A percentile compares a stretch with the other conserved stretches of the same genome.
Evolutionary conservation across 306 rosid species (phyloP).

Genomic region (Crataegus laevigata): DNA sequence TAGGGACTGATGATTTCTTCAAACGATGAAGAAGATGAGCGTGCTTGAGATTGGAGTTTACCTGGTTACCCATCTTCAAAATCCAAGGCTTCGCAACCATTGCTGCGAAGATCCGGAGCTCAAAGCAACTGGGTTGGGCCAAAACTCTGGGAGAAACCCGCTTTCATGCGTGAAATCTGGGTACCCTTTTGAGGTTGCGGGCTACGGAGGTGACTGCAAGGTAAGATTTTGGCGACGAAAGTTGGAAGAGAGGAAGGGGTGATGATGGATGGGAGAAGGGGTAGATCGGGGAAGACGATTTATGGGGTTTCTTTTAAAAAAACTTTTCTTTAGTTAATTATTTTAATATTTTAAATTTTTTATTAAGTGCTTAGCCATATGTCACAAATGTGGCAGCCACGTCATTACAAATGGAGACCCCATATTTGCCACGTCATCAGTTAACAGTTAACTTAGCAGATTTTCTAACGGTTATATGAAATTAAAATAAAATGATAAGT

Average conservation of each 20-base stretch:
- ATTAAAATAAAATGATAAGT: no score
- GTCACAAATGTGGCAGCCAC: no score
- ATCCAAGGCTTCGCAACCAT: conserved; percentile 97
- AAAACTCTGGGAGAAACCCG: not conserved
- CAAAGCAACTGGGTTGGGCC: not conserved
- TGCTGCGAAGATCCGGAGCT: conserved; percentile 24
- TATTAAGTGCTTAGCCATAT: no score
- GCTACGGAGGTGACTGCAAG: not conserved
- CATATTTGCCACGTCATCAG: no score
- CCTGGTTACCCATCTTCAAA: conserved; percentile 91
- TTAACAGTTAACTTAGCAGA: no score
- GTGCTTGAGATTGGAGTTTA: conserved; percentile 75
- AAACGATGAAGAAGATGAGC: conserved; percentile 62
- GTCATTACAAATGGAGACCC: no score
- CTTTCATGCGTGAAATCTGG: not conserved
- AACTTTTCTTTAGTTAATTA: no score
- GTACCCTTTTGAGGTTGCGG: not conserved
- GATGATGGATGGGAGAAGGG: no score
- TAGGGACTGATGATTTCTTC: conserved; percentile 40
- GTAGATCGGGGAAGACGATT: no score
- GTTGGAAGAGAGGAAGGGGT: not conserved
- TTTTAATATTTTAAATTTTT: no score
- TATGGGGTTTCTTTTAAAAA: no score
- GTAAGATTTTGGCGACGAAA: not conserved
- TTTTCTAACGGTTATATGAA: no score